Base-by-base conservation (phyloP, 768 basidiomycete genomes). In the Polyporus arcularius region DNA sequence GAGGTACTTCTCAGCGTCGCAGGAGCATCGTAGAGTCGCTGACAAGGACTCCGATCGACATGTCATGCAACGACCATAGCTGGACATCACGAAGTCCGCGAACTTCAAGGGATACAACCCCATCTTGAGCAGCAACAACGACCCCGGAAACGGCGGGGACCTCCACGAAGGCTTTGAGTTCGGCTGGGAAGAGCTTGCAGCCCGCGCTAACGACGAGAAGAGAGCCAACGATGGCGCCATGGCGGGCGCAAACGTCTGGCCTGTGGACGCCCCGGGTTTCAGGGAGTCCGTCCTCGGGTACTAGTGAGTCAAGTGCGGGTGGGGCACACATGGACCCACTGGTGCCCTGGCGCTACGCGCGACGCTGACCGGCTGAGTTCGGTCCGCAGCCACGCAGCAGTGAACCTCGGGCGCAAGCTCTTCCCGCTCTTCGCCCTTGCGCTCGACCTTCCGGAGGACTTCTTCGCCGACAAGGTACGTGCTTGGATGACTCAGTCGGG, bases 111-210 rank as follows among this genome's bases (percentile, higher is more conserved):
- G 89, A 18, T 91, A 90, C 72, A 87, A 79, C 54, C 82, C 86
- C 2, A 71, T 93, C 2, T 78, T 88, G 6, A 87, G 86, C 57
- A 85, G 83, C 52, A 93, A 93, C 70, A 89, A 86, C 55, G 83
- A 94, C 67, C 86, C 90, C 0, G 79, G 83, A n/a, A 82, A 83
- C 49, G 75, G 82, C n/a, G 94, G 94, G 0, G 95, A 98, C 70
- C 73, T 96, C 55, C 92, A 96, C 69, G 94, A 98, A 71, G 94
- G 89, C 3, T 96, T 95, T 71, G 89, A 94, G 66, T 80, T 96
- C 58, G 92, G 92, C 3, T 88, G 84, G 81, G 89, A 93, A 69
- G 73, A 77, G 28, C 69, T 82, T 0, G 66, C 76, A 11, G 57
- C 67, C 8, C 69, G 69, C 58, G 56, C 32, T 0, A 38, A 64